Base-by-base conservation (phyloP, 768 basidiomycete species). In the Rhizopogon rudus region DNA sequence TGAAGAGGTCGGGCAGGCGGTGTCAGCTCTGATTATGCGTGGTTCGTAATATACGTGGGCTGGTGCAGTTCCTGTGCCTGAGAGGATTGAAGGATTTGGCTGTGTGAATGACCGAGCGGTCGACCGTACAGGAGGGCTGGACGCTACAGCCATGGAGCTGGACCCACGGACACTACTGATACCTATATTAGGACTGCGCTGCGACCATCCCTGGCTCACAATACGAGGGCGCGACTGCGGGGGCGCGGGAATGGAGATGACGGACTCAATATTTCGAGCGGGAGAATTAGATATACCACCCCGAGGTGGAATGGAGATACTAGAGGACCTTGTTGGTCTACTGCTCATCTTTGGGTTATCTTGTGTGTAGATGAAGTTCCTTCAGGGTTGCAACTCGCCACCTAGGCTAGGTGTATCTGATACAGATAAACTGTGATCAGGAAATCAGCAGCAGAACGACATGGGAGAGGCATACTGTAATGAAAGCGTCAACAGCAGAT, bases 1-100 rank as follows among this genome's bases (percentile, higher is more conserved):
- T 5, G 76, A 73, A 1, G 74, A 52, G 3, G 82, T 73, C 7
- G 75, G 66, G 61, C 80, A 81, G 28, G 74, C 66, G 20, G 76
- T 69, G 52, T 77, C 76, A 16, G 77, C 81, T 51, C 87, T 85
- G 44, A 91, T 78, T 54, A 91, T 77, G 46, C 89, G 82, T 42
- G 89, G 89, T 61, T 88, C 84, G 60, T 85, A 56, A 67, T 67
- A 51, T 64, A 65, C 53, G 67, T 63, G 54, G 61, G 75, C 53
- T 67, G 67, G 41, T 44, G 62, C 20, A 43, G 65, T 65, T 51
- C 68, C 60, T 53, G 73, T 67, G n/a, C 66, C 65, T 40, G 69
- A 67, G 54, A 68, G 56, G 31, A 54, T 62, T 9, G 64, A 71
- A n/a, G 67, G 58, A 16, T 12, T 37, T 37, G 48, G 48, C 51